These are phyloP conservation scores for Calcarisporium arbuscula DNA, from an alignment of 2,329 filamentous ascomycete genomes.

Conservation along the genomic window DNA sequence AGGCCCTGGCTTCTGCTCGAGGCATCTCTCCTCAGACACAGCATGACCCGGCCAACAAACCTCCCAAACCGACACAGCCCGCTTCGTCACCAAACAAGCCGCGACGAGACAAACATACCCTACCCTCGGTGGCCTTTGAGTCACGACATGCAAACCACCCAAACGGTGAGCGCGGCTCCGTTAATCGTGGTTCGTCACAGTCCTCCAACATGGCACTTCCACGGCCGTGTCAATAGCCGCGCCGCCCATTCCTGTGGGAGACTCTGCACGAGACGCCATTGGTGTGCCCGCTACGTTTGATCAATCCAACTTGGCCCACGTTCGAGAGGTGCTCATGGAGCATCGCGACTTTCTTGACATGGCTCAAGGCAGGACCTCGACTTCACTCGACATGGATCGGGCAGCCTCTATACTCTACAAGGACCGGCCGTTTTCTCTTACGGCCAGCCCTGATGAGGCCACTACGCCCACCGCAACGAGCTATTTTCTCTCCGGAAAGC, in stretches of 20 bases:
- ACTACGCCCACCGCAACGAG: slow-evolving; percentile 15
- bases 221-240: slow-evolving; percentile 24
- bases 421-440: slow-evolving; percentile 17
- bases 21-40: slow-evolving; percentile 33
- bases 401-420: slow-evolving; percentile 17
- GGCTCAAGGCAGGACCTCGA: slow-evolving; percentile 21
- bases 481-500: slow-evolving; percentile 11
- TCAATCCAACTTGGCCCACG: slow-evolving; percentile 22
- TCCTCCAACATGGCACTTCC: slow-evolving; percentile 26
- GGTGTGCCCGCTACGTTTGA: slow-evolving; percentile 28
- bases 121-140: background rate
- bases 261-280: slow-evolving; percentile 22
- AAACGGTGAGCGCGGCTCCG: slow-evolving; percentile 27
- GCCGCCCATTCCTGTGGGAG: slow-evolving; percentile 18
- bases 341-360: slow-evolving; percentile 25
- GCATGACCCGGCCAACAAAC: slow-evolving; percentile 4
- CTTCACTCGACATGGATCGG: slow-evolving; percentile 28
- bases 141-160: slow-evolving; percentile 28
- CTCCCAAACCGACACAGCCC: background rate
- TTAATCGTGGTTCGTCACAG: slow-evolving; percentile 25
- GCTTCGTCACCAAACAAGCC: no score
- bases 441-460: slow-evolving; percentile 21
- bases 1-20: slow-evolving; percentile 53
- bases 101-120: background rate
- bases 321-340: slow-evolving; percentile 31